These are phyloP conservation scores for Baeospora myosura DNA, from an alignment of 1,284 basidiomycete species.

Conservation along the genomic window DNA sequence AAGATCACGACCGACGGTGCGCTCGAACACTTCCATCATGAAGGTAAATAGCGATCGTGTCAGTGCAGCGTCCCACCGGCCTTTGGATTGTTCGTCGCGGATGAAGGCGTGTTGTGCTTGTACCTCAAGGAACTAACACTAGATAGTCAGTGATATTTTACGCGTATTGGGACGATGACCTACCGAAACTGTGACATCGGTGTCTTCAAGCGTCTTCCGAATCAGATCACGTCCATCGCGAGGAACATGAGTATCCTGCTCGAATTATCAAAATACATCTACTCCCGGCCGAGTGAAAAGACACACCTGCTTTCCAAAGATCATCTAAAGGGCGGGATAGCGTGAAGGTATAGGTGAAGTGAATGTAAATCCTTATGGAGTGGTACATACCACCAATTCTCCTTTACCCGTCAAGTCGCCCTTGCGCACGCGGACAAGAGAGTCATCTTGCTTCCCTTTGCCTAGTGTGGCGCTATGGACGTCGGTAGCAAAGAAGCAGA, in stretches of 20 bases:
- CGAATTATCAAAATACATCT: constrained; percentile 38
- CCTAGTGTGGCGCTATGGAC: constrained; percentile 81
- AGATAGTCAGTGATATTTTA: constrained; percentile 5
- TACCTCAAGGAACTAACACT: constrained; percentile 79
- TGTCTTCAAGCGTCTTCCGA: constrained; percentile 73
- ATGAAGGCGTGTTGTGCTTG: constrained; percentile 94
- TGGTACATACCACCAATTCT: constrained; percentile 62
- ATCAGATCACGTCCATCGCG: constrained; percentile 79
- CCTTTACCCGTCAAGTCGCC: constrained; percentile 74
- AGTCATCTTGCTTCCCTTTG: constrained; percentile 77
- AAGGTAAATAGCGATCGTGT: constrained; percentile 75
- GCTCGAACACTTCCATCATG: constrained; percentile 91
- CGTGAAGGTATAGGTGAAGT: background rate
- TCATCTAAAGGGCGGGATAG: constrained; percentile 65
- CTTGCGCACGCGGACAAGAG: constrained; percentile 60
- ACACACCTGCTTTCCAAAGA: constrained; percentile 84
- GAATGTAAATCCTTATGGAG: background rate
- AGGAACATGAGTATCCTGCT: constrained; percentile 82
- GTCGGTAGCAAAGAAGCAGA: constrained; percentile 93
- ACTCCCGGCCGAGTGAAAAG: constrained; percentile 14
- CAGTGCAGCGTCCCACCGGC: constrained; percentile 88
- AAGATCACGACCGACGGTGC: constrained; percentile 77
- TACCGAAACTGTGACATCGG: constrained; percentile 64
- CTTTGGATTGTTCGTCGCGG: constrained; percentile 84
- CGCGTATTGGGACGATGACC: constrained; percentile 16